Base-by-base conservation (phyloP, 148 eudicot genomes). In the Rheum nobile region DNA sequence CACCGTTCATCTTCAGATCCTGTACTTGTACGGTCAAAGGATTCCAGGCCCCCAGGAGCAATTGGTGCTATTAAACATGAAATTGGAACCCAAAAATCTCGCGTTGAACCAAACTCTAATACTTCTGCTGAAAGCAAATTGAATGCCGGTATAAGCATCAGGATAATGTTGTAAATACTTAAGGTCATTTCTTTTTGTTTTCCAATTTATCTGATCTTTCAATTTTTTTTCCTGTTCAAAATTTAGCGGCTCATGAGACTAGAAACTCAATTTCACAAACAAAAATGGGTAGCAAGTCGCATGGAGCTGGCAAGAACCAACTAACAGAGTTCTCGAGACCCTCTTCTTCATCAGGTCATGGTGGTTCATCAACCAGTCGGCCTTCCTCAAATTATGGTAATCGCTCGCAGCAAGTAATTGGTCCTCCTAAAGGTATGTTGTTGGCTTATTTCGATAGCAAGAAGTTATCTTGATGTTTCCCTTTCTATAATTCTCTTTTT, bases 1-100 rank as follows among this genome's bases (percentile, higher is more conserved):
- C 74, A 86, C 76, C 80, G 85, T 67, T 85, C 94, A 43, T 78
- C 85, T 72, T 86, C 82, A 35, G 91, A 87, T 81, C 91, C 86
- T 59, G 85, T 91, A 35, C 72, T 85, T 46, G 82, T 83, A 67
- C 83, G 85, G 32, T 82, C 89, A 21, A 86, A 79, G 72, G 87
- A 85, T 73, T 78, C 80, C 32, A 65, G 41, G 41, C 70, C 70
- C 70, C 41, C 70, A 14, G 70, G 70, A 65, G 70, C 70, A 17
- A 65, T 65, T 32, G 70, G 70, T 65, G 41, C 70, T 16, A 34
- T 24, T 65, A 65, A 65, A 32, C 70, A 65, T 65, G 70, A 32
- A 65, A 17, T 31, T 17, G 70, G 70, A 65, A 7, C 19, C 74
- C 88, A 83, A 68, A 77, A 42, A 31, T 63, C 75, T 52, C 73